Base-by-base conservation (phyloP, 2,329 filamentous ascomycete genomes). In the Penicillium sp. region DNA sequence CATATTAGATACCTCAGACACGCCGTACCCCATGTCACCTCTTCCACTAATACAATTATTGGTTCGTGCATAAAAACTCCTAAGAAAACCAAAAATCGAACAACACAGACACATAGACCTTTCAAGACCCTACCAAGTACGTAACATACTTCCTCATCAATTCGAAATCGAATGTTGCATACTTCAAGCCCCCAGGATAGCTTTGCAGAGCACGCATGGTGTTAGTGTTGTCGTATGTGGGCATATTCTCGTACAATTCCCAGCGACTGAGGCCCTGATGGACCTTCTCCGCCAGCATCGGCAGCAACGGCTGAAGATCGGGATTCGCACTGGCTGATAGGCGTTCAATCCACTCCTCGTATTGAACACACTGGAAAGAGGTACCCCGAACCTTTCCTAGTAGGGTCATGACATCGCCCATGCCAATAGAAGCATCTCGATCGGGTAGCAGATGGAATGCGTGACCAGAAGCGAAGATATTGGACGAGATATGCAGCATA, bases 211-310 rank as follows among this genome's bases (percentile, higher is more conserved):
- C 49, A 34, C 15, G 29, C 31, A n/a, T 28, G 15, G 47, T 56
- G 33, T 63, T 63, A 28, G 45, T 54, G 18, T 41, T 51, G 13
- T 55, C 56, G 36, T 65, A 65, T 5, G 53, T n/a, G 4, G 64
- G 58, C 63, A 65, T 67, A 31, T 61, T 57, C 45, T 65, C 55
- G 31, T 63, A 60, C 15, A 65, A 41, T 42, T 67, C 65, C 65
- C 65, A 67, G 6, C 63, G 60, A 5, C 52, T 62, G 18, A 58
- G 24, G 2, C 57, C 60, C 21, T 59, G 39, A 7, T 58, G 54
- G 5, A 60, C 60, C 45, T 51, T 58, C 42, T 67, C 64, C 13
- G 58, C 47, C 10, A 67, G 46, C 60, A 65, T 61, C 2, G 63
- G 63, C 13, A 52, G 56, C 15, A 65, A 47, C 1, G 63, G 56